Percentiles rank a stretch among this genome's conserved stretches.
These are phyloP conservation scores for Quercus variabilis DNA, from an alignment of 306 rosid species.

Conservation along the genomic window DNA sequence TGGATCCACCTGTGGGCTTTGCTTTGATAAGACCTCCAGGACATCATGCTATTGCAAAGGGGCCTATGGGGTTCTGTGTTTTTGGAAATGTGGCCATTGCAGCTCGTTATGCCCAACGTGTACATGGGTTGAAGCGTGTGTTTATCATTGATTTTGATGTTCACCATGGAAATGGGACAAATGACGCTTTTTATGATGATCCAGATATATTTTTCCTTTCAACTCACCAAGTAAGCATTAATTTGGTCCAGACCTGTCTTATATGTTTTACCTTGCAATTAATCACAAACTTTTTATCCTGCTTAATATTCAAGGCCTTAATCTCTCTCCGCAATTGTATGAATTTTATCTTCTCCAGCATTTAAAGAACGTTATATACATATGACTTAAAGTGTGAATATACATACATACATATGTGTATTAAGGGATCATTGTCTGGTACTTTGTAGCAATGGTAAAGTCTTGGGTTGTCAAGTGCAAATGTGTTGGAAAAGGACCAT, in stretches of 20 bases:
- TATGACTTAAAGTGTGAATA: neutral
- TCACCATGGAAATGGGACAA: conserved; percentile 96
- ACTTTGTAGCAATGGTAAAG: no score
- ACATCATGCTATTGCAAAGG: conserved; percentile 89
- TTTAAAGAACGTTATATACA: neutral
- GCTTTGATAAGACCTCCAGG: conserved; percentile 99
- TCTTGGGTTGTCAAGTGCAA: no score
- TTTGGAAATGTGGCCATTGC: conserved; percentile 93
- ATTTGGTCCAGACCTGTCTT: conserved; percentile 5
- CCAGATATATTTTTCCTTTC: conserved; percentile 88
- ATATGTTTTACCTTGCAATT: neutral
- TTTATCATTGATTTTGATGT: conserved; percentile 95
- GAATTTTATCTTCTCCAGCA: neutral
- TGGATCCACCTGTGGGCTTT: conserved; percentile 74
- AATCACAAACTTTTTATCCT: conserved; percentile 9
- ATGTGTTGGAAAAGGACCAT: no score
- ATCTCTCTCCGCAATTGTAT: neutral
- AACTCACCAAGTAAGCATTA: conserved; percentile 80
- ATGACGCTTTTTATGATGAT: conserved; percentile 87
- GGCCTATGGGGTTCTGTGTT: conserved; percentile 96
- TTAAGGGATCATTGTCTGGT: no score
- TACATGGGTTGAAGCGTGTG: conserved; percentile 77
- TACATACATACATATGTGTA: no score
- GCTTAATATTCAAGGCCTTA: neutral
- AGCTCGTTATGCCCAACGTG: conserved; percentile 89